These are phyloP conservation scores for Colletotrichum musicola DNA, from an alignment of 2,329 filamentous ascomycete genomes.

Conservation along the genomic window DNA sequence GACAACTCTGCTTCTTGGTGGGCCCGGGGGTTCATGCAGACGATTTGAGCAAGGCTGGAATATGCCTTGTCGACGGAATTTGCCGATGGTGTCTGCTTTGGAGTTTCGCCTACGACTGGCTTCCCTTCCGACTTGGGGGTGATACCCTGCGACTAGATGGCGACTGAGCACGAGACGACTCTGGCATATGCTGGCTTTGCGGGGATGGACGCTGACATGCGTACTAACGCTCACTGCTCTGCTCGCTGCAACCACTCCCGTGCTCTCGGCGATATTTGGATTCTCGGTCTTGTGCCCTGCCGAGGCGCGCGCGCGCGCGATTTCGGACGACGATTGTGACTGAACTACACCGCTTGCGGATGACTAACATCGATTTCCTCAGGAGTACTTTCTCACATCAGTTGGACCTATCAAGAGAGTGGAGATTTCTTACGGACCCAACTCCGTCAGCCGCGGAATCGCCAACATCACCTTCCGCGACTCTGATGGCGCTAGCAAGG, in stretches of 20 bases:
- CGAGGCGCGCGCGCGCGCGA: conserved; percentile 42
- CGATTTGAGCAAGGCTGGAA: conserved; percentile 4
- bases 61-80: background rate
- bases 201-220: conserved; percentile 29
- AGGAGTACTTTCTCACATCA: conserved; percentile 96
- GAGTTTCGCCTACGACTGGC: conserved; percentile 15
- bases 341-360: conserved; percentile 55
- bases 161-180: conserved; percentile 23
- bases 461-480: conserved; percentile 90
- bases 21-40: conserved; percentile 5
- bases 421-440: conserved; percentile 91
- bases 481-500: conserved; percentile 84
- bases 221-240: conserved; percentile 51
- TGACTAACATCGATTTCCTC: conserved; percentile 77
- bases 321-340: conserved; percentile 42
- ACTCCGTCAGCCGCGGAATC: conserved; percentile 90
- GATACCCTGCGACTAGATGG: conserved; percentile 34
- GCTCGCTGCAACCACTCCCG: conserved; percentile 45
- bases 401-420: conserved; percentile 93
- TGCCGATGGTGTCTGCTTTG: conserved; percentile 9
- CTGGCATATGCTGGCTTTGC: background rate
- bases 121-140: conserved; percentile 33
- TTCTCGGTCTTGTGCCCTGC: conserved; percentile 42
- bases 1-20: background rate
- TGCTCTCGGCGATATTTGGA: conserved; percentile 30